Percentiles rank a stretch among this genome's conserved stretches.
Evolutionary conservation across 306 rosid species (phyloP).

Genomic region (Prunus campanulata): DNA sequence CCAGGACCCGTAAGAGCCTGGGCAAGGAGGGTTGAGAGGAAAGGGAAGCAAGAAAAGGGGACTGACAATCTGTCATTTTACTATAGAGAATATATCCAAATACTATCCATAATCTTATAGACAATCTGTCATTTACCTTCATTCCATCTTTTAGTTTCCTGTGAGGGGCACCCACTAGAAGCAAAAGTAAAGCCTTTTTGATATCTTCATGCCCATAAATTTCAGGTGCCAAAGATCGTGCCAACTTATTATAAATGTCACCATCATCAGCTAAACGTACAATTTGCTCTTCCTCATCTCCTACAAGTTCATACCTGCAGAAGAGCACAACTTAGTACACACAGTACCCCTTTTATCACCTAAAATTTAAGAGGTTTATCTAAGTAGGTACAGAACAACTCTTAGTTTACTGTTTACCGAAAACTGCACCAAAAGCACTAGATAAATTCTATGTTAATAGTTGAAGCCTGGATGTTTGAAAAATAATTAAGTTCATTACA

Average conservation of each 20-base stretch:
- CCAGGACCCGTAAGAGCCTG: background rate
- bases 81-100: background rate
- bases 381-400: background rate
- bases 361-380: constrained; percentile 15
- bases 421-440: background rate
- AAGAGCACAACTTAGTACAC: constrained; percentile 22
- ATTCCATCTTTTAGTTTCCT: constrained; percentile 90
- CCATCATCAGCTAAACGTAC: constrained; percentile 79
- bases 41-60: background rate
- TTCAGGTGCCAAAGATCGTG: constrained; percentile 96
- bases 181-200: constrained; percentile 87
- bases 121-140: constrained; percentile 50
- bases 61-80: background rate
- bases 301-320: constrained; percentile 72
- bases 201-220: constrained; percentile 96
- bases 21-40: background rate
- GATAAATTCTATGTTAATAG: background rate
- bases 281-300: constrained; percentile 85
- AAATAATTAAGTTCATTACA: background rate
- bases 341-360: constrained; percentile 3
- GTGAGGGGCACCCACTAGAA: constrained; percentile 96
- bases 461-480: background rate
- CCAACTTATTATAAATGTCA: constrained; percentile 80
- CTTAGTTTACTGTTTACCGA: background rate
- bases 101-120: background rate